Conservation (phyloP, 2,329 filamentous ascomycete genomes). For the Penicillium capsulatum region DNA sequence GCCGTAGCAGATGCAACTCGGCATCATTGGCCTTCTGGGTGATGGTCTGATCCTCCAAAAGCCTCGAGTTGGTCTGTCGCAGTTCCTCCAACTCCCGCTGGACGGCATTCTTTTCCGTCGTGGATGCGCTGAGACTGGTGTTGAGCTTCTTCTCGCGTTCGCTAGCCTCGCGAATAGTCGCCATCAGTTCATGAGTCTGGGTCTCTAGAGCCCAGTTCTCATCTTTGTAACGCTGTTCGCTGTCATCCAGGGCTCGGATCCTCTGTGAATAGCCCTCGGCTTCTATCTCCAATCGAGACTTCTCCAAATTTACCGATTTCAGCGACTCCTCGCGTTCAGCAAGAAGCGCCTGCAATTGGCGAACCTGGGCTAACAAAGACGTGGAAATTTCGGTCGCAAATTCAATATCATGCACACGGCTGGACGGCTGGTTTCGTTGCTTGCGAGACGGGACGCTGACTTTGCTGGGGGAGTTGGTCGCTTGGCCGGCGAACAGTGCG, state of each 20-base stretch:
- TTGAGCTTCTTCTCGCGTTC: conserved; percentile 80
- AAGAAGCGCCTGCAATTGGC: conserved; percentile 79
- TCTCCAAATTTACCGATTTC: conserved; percentile 68
- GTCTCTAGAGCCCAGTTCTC: conserved; percentile 98
- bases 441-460: conserved; percentile 81
- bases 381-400: conserved; percentile 98
- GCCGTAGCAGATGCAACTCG: conserved; percentile 77
- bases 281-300: conserved; percentile 76
- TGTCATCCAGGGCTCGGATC: conserved; percentile 80
- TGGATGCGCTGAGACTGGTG: conserved; percentile 64
- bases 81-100: conserved; percentile 90
- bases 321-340: conserved; percentile 84
- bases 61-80: conserved; percentile 71
- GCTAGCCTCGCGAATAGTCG: conserved; percentile 67
- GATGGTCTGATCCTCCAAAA: conserved; percentile 74
- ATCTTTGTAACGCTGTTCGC: conserved; percentile 92
- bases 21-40: conserved; percentile 80
- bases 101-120: conserved; percentile 68
- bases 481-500: conserved; percentile 77
- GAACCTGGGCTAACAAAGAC: conserved; percentile 86
- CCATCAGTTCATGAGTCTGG: conserved; percentile 76
- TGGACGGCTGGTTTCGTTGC: conserved; percentile 82
- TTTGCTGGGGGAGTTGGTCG: conserved; percentile 83
- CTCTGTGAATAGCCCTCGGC: conserved; percentile 74
- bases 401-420: conserved; percentile 89